A percentile compares a stretch with the other conserved stretches of the same genome.
These are phyloP conservation scores for Acrodontium crateriforme DNA, from an alignment of 2,329 filamentous ascomycete species.

Conservation along the genomic window DNA sequence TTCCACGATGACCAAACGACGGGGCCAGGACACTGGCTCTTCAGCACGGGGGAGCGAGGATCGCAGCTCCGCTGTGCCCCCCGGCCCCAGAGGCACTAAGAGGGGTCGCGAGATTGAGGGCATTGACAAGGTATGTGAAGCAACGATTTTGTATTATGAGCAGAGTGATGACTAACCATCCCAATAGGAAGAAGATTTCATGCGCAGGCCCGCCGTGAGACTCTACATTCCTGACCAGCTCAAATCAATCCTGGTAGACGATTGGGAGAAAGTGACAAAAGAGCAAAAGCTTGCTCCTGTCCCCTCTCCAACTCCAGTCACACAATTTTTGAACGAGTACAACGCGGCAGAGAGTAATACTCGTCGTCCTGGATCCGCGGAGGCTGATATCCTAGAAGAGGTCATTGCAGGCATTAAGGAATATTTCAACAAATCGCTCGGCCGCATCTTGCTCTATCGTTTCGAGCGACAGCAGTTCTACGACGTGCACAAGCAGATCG, in stretches of 20 bases:
- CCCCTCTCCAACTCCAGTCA: constrained; percentile 62
- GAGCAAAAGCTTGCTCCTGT: constrained; percentile 79
- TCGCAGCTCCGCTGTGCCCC: constrained; percentile 47
- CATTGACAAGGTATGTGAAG: constrained; percentile 63
- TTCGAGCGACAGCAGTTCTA: constrained; percentile 86
- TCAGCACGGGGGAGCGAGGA: constrained; percentile 67
- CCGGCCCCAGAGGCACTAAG: constrained; percentile 53
- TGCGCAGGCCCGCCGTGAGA: constrained; percentile 70
- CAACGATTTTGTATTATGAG: too few species aligned
- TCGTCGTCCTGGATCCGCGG: constrained; percentile 51
- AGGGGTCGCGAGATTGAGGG: constrained; percentile 62
- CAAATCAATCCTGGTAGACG: constrained; percentile 86
- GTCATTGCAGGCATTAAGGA: constrained; percentile 73
- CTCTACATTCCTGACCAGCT: constrained; percentile 77
- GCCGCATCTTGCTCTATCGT: constrained; percentile 80
- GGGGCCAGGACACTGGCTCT: constrained; percentile 38
- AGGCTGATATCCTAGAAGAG: constrained; percentile 79
- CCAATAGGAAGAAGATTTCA: constrained; percentile 72
- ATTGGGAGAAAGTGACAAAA: constrained; percentile 98
- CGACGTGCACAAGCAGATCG: constrained; percentile 57
- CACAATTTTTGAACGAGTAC: constrained; percentile 70
- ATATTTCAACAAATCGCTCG: constrained; percentile 86
- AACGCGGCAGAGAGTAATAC: constrained; percentile 60
- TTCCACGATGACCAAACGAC: constrained; percentile 42
- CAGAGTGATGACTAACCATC: too few species aligned